Evolutionary conservation across 495 filamentous ascomycete genomes (phyloP), one percentile per base, ranked within the genome.

Genomic region (Xylaria telfairii): DNA sequence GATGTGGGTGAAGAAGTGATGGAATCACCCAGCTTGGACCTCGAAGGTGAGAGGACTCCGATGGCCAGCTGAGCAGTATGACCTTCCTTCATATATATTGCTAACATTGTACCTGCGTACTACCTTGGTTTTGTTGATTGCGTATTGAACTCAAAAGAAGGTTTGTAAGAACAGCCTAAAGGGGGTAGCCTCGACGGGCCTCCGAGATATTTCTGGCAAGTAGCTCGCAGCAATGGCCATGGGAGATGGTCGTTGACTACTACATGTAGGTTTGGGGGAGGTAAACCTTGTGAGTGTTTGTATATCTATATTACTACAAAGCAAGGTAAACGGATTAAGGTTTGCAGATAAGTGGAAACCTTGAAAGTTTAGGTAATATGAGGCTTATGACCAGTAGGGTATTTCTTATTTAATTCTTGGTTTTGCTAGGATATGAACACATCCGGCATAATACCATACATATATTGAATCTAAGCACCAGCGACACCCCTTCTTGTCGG

Each of bases 401-500:
- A 12, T 4, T 1, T 30, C 30, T 15, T 54, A 51, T 51, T 51
- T 26, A 1, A 24, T 6, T 32, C 10, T n/a, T 59, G 9, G 37
- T 37, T 9, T 49, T n/a, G 8, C 15, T 51, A 15, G 6, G 37
- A 42, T 19, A 57, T 37, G 44, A 15, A 56, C 41, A 28, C 24
- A 7, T 34, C n/a, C 21, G 39, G 28, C 3, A 24, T 47, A 34
- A 12, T 54, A 3, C 39, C 32, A 26, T 56, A 34, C 49, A 21
- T 26, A n/a, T 42, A 59, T 24, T 32, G 37, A 47, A 17, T 41
- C 21, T 49, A 65, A 28, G 49, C 57, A 32, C 47, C 68, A 47
- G 21, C 34, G 28, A 60, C 68, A 5, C 68, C 70, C 32, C 76
- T 72, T 37, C 70, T 68, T 44, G 47, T 62, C 67, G 66, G 74